Conservation (phyloP, 169 alveolate genomes). For the Amoebophrya sp. region DNA sequence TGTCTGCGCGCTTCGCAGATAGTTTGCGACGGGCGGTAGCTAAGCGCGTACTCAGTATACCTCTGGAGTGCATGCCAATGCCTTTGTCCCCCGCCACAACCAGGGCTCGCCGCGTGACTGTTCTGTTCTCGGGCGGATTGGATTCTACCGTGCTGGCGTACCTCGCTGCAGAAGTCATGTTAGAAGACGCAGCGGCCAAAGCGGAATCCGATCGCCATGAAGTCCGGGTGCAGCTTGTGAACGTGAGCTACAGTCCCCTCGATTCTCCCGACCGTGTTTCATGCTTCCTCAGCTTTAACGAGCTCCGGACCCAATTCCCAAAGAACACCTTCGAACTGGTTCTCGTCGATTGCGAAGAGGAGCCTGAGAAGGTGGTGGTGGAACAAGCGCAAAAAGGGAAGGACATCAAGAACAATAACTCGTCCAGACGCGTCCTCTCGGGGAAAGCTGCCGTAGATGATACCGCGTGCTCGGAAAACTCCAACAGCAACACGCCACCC, state of each 20-base stretch:
- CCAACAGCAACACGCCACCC: not conserved
- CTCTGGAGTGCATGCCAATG: too few species aligned
- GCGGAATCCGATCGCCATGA: not conserved
- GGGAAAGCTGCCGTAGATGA: too few species aligned
- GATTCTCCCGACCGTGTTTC: not conserved
- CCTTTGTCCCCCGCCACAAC: too few species aligned
- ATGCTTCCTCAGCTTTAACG: not conserved
- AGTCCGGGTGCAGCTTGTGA: not conserved
- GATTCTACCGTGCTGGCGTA: conserved; percentile 29
- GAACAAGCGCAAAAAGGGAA: not conserved
- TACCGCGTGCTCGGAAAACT: not conserved
- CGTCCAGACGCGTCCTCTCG: too few species aligned
- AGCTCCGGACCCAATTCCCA: not conserved
- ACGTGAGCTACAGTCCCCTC: not conserved
- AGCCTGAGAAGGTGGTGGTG: not conserved
- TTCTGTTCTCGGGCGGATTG: conserved; percentile 35
- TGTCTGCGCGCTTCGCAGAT: not conserved
- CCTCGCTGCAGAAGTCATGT: not conserved
- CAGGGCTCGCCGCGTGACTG: conserved; percentile 21
- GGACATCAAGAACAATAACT: not conserved
- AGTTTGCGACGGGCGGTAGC: conserved; percentile 6
- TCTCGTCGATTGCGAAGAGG: conserved; percentile 13
- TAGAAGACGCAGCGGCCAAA: not conserved
- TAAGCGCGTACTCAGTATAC: not conserved
- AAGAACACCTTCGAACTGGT: conserved; percentile 13